Evolutionary conservation across 176 grass and related monocot genomes (phyloP), one percentile per base, ranked within the genome.

Genomic region (Musa schizocarpa): DNA sequence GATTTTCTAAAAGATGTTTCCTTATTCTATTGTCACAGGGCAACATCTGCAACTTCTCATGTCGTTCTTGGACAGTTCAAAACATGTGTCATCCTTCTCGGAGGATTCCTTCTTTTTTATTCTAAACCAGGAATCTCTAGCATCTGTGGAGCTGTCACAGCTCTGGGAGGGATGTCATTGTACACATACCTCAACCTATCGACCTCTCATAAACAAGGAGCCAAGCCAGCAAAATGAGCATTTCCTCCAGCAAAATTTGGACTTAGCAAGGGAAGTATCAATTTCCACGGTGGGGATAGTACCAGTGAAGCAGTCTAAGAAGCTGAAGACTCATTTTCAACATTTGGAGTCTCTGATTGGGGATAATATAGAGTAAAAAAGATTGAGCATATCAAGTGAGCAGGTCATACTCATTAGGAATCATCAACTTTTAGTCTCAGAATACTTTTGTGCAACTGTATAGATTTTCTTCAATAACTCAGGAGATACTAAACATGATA

Each of bases 151-250:
- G 71, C 71, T 54, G 54, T 73, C 50, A 73, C 71, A 73, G 71
- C 71, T 73, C 71, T 73, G 52, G 71, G n/a, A 54, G 71, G 71
- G 50, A 73, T 73, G 71, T 73, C 71, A 50, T 73, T 73, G n/a
- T 73, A 73, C 71, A 73, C 71, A 17, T 73, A 14, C 71, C 71
- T 73, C 71, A 73, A 54, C 52, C n/a, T 73, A 21, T 11, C 12
- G 11, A 52, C 19, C 21, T 73, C 71, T 54, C 34, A 73, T 53
- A 16, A 73, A 54, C 50, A 73, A 73, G 11, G 9, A 73, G 21
- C 52, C 3, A 73, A 54, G 17, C 20, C 71, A 55, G 11, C 11
- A 52, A 50, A 73, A 14, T 73, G 19, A 1, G 52, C n/a, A 16
- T 55, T 73, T 26, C 25, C 51, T 53, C 9, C 50, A 16, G 23